These are phyloP conservation scores for Spinellus fusiger DNA, from an alignment of 192 early-diverging fungal species.

Conservation along the genomic window DNA sequence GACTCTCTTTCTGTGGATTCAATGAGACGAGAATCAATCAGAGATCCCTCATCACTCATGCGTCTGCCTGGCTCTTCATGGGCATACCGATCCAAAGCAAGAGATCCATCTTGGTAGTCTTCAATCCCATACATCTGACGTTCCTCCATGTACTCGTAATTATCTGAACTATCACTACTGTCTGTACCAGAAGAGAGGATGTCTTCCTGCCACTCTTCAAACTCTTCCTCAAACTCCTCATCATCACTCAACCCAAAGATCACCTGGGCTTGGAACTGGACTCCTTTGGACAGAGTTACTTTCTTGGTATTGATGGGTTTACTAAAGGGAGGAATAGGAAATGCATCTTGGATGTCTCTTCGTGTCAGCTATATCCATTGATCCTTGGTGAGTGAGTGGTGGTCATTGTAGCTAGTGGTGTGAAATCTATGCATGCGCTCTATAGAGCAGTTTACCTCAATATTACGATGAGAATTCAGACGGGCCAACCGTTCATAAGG, in stretches of 20 bases:
- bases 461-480: conserved; percentile 69
- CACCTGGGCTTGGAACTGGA: conserved; percentile 32
- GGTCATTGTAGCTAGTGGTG: not conserved
- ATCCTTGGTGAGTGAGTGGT: not conserved
- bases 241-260: conserved; percentile 28
- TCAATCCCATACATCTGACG: conserved; percentile 4
- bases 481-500: conserved; percentile 76
- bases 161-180: conserved; percentile 37
- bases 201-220: conserved; percentile 42
- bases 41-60: not conserved
- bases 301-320: conserved; percentile 14
- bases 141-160: not conserved
- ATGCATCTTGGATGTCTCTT: conserved; percentile 23
- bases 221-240: conserved; percentile 41
- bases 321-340: conserved; percentile 18
- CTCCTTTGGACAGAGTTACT: conserved; percentile 27
- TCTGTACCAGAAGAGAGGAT: conserved; percentile 25
- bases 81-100: not conserved
- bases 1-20: too few species aligned
- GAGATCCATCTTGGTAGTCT: not conserved
- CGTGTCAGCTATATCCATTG: conserved; percentile 10
- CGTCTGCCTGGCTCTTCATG: not conserved
- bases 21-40: conserved; percentile 2
- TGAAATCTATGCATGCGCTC: not conserved
- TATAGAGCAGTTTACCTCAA: conserved; percentile 35